Percentiles rank a stretch among this genome's conserved stretches.
phyloP scores from a whole-genome alignment of 345 rosid species.

The Arabidopsis arenosa region DNA sequence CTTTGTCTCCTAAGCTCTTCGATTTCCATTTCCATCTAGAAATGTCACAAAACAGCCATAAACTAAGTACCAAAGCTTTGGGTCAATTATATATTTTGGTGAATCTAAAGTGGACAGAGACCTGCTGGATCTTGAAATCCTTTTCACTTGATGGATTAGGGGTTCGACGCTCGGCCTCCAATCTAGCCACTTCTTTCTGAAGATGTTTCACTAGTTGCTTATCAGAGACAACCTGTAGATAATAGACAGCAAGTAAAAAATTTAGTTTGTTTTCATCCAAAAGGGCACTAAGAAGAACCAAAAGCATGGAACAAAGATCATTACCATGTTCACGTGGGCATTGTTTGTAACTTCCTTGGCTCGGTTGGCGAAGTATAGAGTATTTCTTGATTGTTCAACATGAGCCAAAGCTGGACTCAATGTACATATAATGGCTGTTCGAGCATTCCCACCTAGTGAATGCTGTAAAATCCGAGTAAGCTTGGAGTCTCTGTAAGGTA shows the following conservation, averaged over 20 bases:
- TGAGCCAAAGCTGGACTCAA: slow-evolving; percentile 91
- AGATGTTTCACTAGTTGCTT: slow-evolving; percentile 97
- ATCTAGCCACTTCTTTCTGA: slow-evolving; percentile 96
- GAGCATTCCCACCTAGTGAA: slow-evolving; percentile 99
- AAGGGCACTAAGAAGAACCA: slow-evolving; percentile 11
- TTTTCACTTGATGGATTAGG: slow-evolving; percentile 92
- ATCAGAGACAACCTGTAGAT: slow-evolving; percentile 83
- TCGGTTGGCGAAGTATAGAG: slow-evolving; percentile 92
- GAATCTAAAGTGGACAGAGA: slow-evolving; percentile 35
- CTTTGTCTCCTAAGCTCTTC: slow-evolving; percentile 89
- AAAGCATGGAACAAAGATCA: slow-evolving; percentile 28
- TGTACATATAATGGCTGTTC: slow-evolving; percentile 98
- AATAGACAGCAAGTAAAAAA: background rate
- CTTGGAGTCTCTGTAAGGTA: slow-evolving; percentile 98
- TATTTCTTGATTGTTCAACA: slow-evolving; percentile 96
- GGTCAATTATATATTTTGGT: slow-evolving; percentile 1
- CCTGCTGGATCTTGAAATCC: slow-evolving; percentile 89
- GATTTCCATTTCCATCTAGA: slow-evolving; percentile 94
- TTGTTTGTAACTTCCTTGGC: slow-evolving; percentile 99
- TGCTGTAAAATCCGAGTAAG: slow-evolving; percentile 97
- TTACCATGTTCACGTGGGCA: slow-evolving; percentile 98
- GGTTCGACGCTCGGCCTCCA: slow-evolving; percentile 97
- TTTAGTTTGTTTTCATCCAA: slow-evolving; percentile 18
- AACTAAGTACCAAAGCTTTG: slow-evolving; percentile 20
- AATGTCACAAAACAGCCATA: slow-evolving; percentile 23